Evolutionary conservation across 192 early-diverging fungal species (phyloP).

Genomic region (Linnemannia hyalina): DNA sequence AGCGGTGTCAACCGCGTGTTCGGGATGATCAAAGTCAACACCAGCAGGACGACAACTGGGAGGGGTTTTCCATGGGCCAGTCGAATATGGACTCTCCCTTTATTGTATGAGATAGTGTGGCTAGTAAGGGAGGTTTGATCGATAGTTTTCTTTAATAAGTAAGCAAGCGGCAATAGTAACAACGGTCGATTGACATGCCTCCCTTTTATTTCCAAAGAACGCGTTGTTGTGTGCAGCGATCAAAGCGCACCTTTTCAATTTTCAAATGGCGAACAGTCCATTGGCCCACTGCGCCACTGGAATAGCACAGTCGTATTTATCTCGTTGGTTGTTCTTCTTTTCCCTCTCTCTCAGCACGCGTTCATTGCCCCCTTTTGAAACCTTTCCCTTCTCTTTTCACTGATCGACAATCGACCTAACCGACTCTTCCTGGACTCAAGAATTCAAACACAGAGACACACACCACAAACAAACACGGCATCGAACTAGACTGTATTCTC

Average conservation of each 20-base stretch:
- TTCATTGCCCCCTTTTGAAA: neutral
- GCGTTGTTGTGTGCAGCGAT: neutral
- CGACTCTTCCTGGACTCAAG: too few relatives aligned
- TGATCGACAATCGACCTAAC: neutral
- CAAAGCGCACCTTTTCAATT: too few relatives aligned
- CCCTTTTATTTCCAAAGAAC: neutral
- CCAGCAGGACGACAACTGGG: neutral
- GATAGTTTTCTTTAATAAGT: neutral
- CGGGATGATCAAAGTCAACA: neutral
- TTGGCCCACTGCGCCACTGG: neutral
- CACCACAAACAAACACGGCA: neutral
- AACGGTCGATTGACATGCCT: neutral
- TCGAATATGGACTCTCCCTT: neutral
- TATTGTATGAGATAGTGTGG: neutral
- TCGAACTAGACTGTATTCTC: neutral
- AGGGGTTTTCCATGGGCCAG: neutral
- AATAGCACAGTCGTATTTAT: neutral
- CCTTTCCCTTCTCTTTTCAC: neutral
- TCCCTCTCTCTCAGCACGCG: neutral
- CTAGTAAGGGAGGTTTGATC: too few relatives aligned
- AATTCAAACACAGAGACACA: neutral
- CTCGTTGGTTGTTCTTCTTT: neutral
- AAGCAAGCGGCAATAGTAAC: neutral
- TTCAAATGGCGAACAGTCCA: neutral
- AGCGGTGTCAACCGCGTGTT: neutral